Evolutionary conservation across 176 grass and related monocot species (phyloP), one percentile per base, ranked within the genome.

Genomic region (Alloteropsis semialata): DNA sequence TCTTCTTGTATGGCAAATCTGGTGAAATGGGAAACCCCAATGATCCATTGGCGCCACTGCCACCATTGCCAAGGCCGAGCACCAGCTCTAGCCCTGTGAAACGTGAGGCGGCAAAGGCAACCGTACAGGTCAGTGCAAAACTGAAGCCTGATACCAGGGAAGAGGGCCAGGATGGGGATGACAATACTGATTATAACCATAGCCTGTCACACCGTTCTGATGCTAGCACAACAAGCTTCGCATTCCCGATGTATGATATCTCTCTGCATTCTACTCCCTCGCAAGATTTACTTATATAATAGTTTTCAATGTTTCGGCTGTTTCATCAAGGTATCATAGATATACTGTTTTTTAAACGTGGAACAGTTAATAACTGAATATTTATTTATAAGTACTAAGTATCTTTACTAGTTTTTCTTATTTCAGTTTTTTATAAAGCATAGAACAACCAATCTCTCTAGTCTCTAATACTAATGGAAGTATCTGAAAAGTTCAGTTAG

Each of bases 171-270:
- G 63, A 85, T 58, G 55, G 65, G 5, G 72, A 73, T 43, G 86
- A 51, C 12, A 80, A 57, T 25, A 12, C 39, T n/a, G 65, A 72
- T 44, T 64, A 60, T 32, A 74, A 64, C 33, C 21, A 87, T 25
- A 90, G 53, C 82, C 9, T 77, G 34, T 89, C 88, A 0, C 81
- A 87, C 63, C 80, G 61, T 4, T 93, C 89, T 29, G 82, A 89
- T 77, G 85, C 86, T 71, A 90, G 88, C 69, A 78, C 84, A 13
- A 80, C 85, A 36, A 94, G 89, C 74, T 97, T 97, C 33, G 91
- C 89, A 10, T 97, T 94, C 60, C 92, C 92, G 21, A 89, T 97
- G 94, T 97, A 97, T 80, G 89, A 5, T 38, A 24, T 78, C 88
- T 90, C 88, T 89, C 57, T 80, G 33, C 42, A 61, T 56, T 66